These are phyloP conservation scores for Yarrowia sp. DNA, from an alignment of 805 yeast genomes.

Conservation along the genomic window DNA sequence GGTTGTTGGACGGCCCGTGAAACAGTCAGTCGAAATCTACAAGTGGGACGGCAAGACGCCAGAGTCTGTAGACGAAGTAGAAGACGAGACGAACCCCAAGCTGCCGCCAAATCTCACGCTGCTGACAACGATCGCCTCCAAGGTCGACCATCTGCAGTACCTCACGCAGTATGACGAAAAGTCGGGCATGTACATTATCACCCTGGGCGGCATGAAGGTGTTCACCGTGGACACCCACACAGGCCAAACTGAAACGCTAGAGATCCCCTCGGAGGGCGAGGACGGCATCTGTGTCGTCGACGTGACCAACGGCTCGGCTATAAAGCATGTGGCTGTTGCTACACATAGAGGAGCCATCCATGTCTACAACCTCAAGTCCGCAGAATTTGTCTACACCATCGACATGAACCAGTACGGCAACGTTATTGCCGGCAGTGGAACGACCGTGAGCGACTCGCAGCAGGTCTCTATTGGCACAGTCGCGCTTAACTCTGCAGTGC, in stretches of 20 bases:
- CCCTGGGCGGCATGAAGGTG: constrained; percentile 16
- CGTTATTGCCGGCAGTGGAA: constrained; percentile 22
- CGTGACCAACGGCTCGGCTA: background rate
- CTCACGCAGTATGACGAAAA: constrained; percentile 21
- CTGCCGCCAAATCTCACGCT: background rate
- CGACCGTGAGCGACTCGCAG: constrained; percentile 6
- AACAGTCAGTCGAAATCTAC: background rate
- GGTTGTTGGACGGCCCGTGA: background rate
- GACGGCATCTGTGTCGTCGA: constrained; percentile 14
- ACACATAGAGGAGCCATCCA: constrained; percentile 19
- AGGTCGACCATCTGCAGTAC: constrained; percentile 14
- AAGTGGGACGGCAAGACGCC: constrained; percentile 3
- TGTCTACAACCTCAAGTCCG: constrained; percentile 3
- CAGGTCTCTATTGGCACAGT: constrained; percentile 17
- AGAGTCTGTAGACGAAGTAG: background rate
- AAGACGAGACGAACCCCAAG: background rate
- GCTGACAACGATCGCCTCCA: background rate
- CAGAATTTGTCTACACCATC: background rate
- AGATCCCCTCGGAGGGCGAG: background rate
- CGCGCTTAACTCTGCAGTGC: constrained; percentile 7
- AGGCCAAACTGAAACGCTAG: background rate
- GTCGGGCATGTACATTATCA: constrained; percentile 4
- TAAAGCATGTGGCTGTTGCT: constrained; percentile 4
- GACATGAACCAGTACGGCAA: constrained; percentile 26
- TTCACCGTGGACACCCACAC: background rate